Percentiles rank a stretch among this genome's conserved stretches.
Evolutionary conservation across 202 grass and related monocot genomes (phyloP).

Genomic region (Brachypodium distachyon): DNA sequence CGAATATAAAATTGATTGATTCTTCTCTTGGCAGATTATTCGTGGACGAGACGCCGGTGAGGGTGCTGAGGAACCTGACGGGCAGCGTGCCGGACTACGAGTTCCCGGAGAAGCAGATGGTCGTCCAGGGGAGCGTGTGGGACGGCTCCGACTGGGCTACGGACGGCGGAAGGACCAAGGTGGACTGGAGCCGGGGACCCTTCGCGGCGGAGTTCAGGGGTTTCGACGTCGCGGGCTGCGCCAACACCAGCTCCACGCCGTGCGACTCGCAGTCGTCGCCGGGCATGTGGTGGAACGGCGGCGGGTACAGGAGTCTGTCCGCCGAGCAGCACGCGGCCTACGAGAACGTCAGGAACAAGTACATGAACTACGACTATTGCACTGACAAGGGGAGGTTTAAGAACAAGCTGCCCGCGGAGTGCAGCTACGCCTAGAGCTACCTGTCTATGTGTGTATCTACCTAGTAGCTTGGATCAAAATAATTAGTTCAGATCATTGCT

Average conservation of each 20-base stretch:
- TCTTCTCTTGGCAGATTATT: slow-evolving; percentile 28
- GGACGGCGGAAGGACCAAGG: slow-evolving; percentile 32
- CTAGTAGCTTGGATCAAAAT: too few species aligned
- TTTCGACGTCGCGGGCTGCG: slow-evolving; percentile 43
- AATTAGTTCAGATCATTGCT: too few species aligned
- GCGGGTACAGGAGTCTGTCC: slow-evolving; percentile 21
- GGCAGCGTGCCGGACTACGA: background rate
- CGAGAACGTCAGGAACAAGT: slow-evolving; percentile 17
- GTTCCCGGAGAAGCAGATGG: slow-evolving; percentile 54
- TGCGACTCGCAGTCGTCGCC: slow-evolving; percentile 37
- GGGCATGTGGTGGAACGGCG: slow-evolving; percentile 42
- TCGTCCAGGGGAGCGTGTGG: slow-evolving; percentile 46
- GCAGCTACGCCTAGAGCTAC: background rate
- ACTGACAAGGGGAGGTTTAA: slow-evolving; percentile 22
- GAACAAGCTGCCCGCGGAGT: slow-evolving; percentile 23
- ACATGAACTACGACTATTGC: slow-evolving; percentile 59
- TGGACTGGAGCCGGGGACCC: slow-evolving; percentile 47
- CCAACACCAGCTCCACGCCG: background rate
- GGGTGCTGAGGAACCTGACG: slow-evolving; percentile 52
- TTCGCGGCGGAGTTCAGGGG: slow-evolving; percentile 42
- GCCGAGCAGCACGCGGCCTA: slow-evolving; percentile 36
- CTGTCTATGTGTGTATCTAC: too few species aligned
- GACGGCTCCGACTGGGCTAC: slow-evolving; percentile 63
- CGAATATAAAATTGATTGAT: too few species aligned
- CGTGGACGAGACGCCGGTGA: slow-evolving; percentile 49